Conservation (phyloP, 108 stramenopile species). For the Cylindrotheca fusiformis region DNA sequence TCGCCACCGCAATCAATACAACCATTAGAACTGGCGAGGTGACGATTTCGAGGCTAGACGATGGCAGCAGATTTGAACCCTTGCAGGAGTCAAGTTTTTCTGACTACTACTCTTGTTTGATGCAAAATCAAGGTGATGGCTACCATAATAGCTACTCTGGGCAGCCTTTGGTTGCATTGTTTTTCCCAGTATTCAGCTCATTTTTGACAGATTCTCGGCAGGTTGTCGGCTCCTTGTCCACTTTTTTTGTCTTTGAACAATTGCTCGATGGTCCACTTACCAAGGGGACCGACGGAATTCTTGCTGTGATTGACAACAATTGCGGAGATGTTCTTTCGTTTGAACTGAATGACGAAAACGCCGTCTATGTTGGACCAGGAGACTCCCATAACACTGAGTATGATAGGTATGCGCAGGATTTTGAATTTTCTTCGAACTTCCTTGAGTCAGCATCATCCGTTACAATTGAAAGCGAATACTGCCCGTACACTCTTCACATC, state of each 20-base stretch:
- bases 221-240: conserved; percentile 13
- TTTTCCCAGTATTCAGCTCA: conserved; percentile 9
- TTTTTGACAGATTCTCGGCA: background rate
- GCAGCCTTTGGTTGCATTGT: background rate
- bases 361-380: conserved; percentile 18
- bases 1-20: background rate
- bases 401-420: conserved; percentile 1
- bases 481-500: conserved; percentile 19
- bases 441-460: background rate
- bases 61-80: background rate
- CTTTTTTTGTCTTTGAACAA: conserved; percentile 6
- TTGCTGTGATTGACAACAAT: conserved; percentile 15
- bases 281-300: conserved; percentile 1
- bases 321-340: conserved; percentile 23
- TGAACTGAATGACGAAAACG: conserved; percentile 7
- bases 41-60: background rate
- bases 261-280: conserved; percentile 18
- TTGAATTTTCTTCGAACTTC: background rate
- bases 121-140: background rate
- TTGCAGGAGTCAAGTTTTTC: background rate
- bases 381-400: conserved; percentile 24
- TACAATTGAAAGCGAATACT: conserved; percentile 11
- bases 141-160: background rate
- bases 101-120: background rate
- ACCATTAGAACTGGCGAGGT: background rate